A percentile compares a stretch with the other conserved stretches of the same genome.
phyloP scores from a whole-genome alignment of 2,329 filamentous ascomycete genomes.

The Gyromitra esculenta region DNA sequence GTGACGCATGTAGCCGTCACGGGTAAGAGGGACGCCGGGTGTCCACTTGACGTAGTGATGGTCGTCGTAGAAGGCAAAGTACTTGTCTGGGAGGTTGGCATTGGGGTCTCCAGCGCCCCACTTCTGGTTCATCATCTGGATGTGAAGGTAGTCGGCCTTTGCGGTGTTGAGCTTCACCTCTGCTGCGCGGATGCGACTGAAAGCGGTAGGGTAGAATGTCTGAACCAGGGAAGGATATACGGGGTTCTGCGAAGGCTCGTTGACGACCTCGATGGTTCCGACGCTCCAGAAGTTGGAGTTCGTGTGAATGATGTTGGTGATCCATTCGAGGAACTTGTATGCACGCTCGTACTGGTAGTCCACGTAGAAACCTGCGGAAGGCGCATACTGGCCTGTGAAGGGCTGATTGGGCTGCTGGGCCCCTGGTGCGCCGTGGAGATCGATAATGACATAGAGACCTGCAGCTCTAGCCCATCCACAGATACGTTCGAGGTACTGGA shows the following conservation, averaged over 20 bases:
- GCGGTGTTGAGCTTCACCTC: conserved; percentile 64
- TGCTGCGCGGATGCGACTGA: conserved; percentile 63
- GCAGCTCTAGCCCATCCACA: conserved; percentile 65
- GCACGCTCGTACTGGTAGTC: conserved; percentile 68
- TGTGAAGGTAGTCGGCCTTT: conserved; percentile 62
- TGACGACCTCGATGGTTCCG: conserved; percentile 54
- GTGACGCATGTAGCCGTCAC: conserved; percentile 39
- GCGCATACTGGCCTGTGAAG: conserved; percentile 63
- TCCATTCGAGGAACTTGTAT: conserved; percentile 69
- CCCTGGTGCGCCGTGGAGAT: conserved; percentile 63
- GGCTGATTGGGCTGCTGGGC: conserved; percentile 62
- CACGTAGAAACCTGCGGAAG: conserved; percentile 67
- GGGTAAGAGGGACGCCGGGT: conserved; percentile 17
- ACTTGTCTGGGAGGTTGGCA: conserved; percentile 62
- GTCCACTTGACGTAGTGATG: conserved; percentile 61
- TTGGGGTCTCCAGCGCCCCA: conserved; percentile 69
- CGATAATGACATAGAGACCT: conserved; percentile 67
- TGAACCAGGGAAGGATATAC: conserved; percentile 59
- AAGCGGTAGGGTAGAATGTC: conserved; percentile 65
- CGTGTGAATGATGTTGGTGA: conserved; percentile 54
- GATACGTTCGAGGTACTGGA: conserved; percentile 64
- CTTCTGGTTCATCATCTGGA: conserved; percentile 65
- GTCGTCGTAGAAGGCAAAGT: conserved; percentile 68
- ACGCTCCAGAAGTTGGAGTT: conserved; percentile 53
- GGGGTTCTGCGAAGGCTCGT: conserved; percentile 47